phyloP scores from a whole-genome alignment of 73 alveolate genomes.

The Diophrys appendiculata region DNA sequence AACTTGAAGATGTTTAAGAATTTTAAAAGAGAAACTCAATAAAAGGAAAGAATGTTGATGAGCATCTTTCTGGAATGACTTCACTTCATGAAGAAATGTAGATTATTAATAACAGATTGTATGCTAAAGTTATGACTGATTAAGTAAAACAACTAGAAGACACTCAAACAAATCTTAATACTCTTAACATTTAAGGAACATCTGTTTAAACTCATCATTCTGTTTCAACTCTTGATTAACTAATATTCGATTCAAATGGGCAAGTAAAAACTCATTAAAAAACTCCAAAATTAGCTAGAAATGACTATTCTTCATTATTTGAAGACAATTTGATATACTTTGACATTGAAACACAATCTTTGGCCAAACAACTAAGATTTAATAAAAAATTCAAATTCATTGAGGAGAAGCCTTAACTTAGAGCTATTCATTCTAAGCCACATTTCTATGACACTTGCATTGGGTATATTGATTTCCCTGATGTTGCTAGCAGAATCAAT shows the following conservation, averaged over 20 bases:
- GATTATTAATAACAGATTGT: constrained; percentile 14
- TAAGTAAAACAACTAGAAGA: constrained; percentile 20
- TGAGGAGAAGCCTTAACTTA: constrained; percentile 54
- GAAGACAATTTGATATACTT: constrained; percentile 23
- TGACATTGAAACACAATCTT: constrained; percentile 2
- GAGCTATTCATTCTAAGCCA: constrained; percentile 60
- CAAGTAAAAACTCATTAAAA: too few species aligned
- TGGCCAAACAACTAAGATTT: constrained; percentile 26
- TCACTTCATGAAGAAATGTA: constrained; percentile 14
- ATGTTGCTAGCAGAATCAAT: too few species aligned
- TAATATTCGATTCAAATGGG: constrained; percentile 20
- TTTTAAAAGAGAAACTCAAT: constrained; percentile 36
- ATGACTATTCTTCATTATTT: constrained; percentile 10
- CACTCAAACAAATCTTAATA: constrained; percentile 2
- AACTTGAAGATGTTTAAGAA: constrained; percentile 34
- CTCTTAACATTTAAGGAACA: constrained; percentile 10
- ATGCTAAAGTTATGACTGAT: constrained; percentile 11
- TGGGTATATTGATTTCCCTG: too few species aligned
- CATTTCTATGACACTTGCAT: constrained; percentile 60
- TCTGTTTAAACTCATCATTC: constrained; percentile 19
- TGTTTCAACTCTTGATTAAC: constrained; percentile 29
- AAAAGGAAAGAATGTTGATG: constrained; percentile 29
- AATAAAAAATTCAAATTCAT: constrained; percentile 45
- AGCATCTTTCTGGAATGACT: constrained; percentile 7
- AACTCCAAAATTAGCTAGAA: too few species aligned